phyloP scores from a whole-genome alignment of 495 filamentous ascomycete species.

The Annulohypoxylon maeteangense region DNA sequence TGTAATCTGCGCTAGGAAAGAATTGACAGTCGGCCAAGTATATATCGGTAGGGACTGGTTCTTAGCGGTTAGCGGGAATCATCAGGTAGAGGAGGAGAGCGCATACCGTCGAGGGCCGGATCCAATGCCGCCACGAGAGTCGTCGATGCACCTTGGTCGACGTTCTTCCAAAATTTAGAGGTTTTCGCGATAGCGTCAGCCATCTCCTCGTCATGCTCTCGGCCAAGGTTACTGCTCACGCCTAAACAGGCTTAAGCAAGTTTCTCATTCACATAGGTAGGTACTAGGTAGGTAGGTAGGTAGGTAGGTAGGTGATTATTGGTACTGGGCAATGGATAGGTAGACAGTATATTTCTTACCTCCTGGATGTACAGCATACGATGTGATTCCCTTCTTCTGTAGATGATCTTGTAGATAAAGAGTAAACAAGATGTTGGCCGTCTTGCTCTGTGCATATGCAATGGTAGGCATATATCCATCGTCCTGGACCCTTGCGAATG shows the following conservation, averaged over 20 bases:
- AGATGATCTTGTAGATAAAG: slow-evolving; percentile 57
- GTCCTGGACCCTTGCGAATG: slow-evolving; percentile 49
- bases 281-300: too few relatives aligned
- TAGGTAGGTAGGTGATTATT: neutral
- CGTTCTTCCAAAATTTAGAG: slow-evolving; percentile 59
- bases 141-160: slow-evolving; percentile 65
- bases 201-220: slow-evolving; percentile 54
- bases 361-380: slow-evolving; percentile 62
- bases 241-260: slow-evolving; percentile 28
- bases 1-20: slow-evolving; percentile 34
- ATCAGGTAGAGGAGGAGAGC: neutral
- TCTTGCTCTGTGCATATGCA: slow-evolving; percentile 68
- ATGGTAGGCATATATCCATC: slow-evolving; percentile 65
- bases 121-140: slow-evolving; percentile 69
- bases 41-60: slow-evolving; percentile 51
- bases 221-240: slow-evolving; percentile 48
- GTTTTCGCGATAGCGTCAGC: slow-evolving; percentile 52
- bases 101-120: slow-evolving; percentile 57
- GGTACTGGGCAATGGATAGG: neutral
- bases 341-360: slow-evolving; percentile 32
- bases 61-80: slow-evolving; percentile 11
- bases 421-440: slow-evolving; percentile 70
- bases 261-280: neutral
- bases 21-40: slow-evolving; percentile 58
- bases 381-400: slow-evolving; percentile 45